A percentile compares a stretch with the other conserved stretches of the same genome.
Evolutionary conservation across 2,329 filamentous ascomycete species (phyloP).

Genomic region (Emergomyces africanus): DNA sequence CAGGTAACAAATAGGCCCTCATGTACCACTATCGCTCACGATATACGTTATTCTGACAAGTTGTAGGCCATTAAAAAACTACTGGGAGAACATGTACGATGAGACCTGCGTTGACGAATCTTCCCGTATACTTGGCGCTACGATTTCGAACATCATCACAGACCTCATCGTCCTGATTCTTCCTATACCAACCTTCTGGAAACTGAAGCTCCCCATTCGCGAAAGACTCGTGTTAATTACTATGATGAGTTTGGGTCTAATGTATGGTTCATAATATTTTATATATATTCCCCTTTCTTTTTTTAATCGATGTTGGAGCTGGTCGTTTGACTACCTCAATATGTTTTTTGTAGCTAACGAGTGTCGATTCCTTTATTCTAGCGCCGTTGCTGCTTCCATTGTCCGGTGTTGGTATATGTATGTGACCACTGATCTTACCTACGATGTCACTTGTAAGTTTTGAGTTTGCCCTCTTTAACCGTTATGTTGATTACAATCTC

Average conservation of each 20-base stretch:
- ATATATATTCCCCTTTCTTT: background rate
- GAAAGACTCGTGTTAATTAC: slow-evolving; percentile 8
- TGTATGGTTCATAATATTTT: slow-evolving; percentile 5
- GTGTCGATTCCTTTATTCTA: background rate
- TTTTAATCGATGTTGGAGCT: background rate
- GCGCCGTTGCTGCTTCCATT: slow-evolving; percentile 8
- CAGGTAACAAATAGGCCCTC: slow-evolving; percentile 4
- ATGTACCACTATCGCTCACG: background rate
- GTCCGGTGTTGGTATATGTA: slow-evolving; percentile 9
- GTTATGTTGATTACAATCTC: background rate
- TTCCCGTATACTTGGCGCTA: slow-evolving; percentile 3
- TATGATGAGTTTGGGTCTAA: slow-evolving; percentile 11
- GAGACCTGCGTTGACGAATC: slow-evolving; percentile 7
- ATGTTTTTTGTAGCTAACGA: background rate
- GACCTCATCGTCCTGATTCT: slow-evolving; percentile 10
- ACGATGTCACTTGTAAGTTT: slow-evolving; percentile 12
- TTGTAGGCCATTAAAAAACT: slow-evolving; percentile 7
- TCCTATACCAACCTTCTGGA: slow-evolving; percentile 11
- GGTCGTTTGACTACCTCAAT: background rate
- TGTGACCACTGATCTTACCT: slow-evolving; percentile 4
- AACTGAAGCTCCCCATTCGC: slow-evolving; percentile 7
- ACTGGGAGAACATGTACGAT: slow-evolving; percentile 4
- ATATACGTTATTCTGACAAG: background rate
- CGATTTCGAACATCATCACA: slow-evolving; percentile 8
- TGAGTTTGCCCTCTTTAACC: background rate